Conservation (phyloP, 2,329 filamentous ascomycete species). For the Cladosporium velox region DNA sequence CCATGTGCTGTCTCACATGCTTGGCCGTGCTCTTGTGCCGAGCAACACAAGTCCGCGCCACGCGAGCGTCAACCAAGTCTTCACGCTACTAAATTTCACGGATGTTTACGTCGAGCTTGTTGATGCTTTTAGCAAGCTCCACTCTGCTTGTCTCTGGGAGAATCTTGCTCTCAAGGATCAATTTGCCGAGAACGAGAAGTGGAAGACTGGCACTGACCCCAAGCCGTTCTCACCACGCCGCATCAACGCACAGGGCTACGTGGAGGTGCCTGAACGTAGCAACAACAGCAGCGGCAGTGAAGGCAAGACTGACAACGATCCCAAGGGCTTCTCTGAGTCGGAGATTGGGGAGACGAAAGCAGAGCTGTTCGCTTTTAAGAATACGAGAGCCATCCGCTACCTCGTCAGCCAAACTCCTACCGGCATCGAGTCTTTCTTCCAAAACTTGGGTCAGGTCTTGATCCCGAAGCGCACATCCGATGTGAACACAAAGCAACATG, state of each 20-base stretch:
- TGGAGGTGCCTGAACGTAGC: slow-evolving; percentile 28
- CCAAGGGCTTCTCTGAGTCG: slow-evolving; percentile 11
- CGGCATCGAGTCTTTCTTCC: slow-evolving; percentile 81
- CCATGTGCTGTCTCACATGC: slow-evolving; percentile 72
- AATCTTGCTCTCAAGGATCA: slow-evolving; percentile 73
- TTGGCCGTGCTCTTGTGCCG: slow-evolving; percentile 50
- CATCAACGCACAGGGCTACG: slow-evolving; percentile 33
- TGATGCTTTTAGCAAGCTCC: slow-evolving; percentile 71
- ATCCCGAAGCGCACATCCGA: slow-evolving; percentile 71
- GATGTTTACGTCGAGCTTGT: slow-evolving; percentile 80
- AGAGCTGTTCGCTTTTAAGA: slow-evolving; percentile 58
- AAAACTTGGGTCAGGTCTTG: slow-evolving; percentile 79
- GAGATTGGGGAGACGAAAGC: slow-evolving; percentile 23
- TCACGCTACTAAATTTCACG: slow-evolving; percentile 77
- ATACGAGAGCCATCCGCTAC: slow-evolving; percentile 74
- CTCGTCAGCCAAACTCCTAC: slow-evolving; percentile 77
- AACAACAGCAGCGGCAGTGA: slow-evolving; percentile 21
- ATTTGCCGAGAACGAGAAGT: slow-evolving; percentile 69
- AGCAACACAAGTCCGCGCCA: background rate
- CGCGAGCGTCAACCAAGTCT: slow-evolving; percentile 59
- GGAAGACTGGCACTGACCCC: slow-evolving; percentile 54
- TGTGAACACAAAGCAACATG: slow-evolving; percentile 61
- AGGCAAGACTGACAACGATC: slow-evolving; percentile 13
- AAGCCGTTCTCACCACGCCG: slow-evolving; percentile 35
- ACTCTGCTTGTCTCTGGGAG: slow-evolving; percentile 81